Evolutionary conservation across 805 yeast genomes (phyloP), one percentile per base, ranked within the genome.

Genomic region (Candida chilensis): DNA sequence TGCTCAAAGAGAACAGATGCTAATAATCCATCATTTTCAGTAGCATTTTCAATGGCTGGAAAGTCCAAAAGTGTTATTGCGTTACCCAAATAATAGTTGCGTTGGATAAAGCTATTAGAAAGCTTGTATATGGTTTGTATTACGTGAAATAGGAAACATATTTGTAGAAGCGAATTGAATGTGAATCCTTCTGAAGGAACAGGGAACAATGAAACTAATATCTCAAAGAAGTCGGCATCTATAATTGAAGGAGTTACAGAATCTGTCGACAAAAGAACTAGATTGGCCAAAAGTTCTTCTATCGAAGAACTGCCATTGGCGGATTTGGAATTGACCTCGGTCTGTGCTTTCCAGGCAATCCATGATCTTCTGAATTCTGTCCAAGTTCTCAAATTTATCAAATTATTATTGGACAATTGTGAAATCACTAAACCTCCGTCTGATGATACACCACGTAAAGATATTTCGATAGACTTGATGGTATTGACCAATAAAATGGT

Each of bases 391-490:
- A 86, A 50, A 11, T 78, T 66, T 2, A 81, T 62, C 27, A 83
- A 40, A 1, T 67, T 52, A 37, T 80, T 86, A 40, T 74, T 69
- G 0, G 85, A 69, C 3, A 85, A 39, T 33, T 78, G 86, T 24
- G 64, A 60, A 2, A 74, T 53, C 0, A 81, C 45, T 9, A 74
- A 38, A 0, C 67, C 66, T 2, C 64, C 64, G 13, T 48, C 41
- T 10, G 63, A 50, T 1, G 57, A 40, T 2, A 53, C 44, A 0
- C 84, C 84, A 35, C 94, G 59, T 18, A 78, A 47, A 0, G 80
- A 55, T 9, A 83, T 71, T 42, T 85, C 95, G 5, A 71, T 51
- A 2, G 83, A 70, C 32, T 74, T 72, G 14, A 82, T 67, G 0
- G 83, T 73, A 39, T 70, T 71, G 1, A 73, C 60, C 11, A 83